Percentiles rank a stretch among this genome's conserved stretches.
Evolutionary conservation across 2,329 filamentous ascomycete genomes (phyloP).

Genomic region (Cordyceps javanica): DNA sequence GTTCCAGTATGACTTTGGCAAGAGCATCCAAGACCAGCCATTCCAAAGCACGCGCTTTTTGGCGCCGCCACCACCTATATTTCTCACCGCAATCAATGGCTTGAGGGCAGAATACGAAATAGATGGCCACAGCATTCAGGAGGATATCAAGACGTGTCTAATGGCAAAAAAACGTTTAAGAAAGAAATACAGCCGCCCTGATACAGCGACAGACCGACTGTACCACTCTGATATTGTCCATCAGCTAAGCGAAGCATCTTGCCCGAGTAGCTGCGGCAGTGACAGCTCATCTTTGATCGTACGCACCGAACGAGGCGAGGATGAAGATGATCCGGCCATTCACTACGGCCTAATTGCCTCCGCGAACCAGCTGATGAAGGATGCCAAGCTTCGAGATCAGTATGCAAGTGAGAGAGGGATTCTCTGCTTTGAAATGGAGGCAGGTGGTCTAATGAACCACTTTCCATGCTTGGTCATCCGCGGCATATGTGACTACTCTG

Average conservation of each 20-base stretch:
- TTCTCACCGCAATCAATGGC: constrained; percentile 11
- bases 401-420: constrained; percentile 3
- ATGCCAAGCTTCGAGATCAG: constrained; percentile 15
- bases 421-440: constrained; percentile 24
- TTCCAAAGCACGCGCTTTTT: constrained; percentile 8
- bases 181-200: background rate
- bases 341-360: constrained; percentile 22
- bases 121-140: background rate
- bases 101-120: background rate
- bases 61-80: constrained; percentile 1
- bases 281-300: no score
- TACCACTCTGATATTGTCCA: background rate
- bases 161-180: background rate
- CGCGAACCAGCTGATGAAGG: constrained; percentile 18
- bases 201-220: background rate
- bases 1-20: constrained; percentile 21
- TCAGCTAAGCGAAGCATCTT: background rate
- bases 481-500: constrained; percentile 28
- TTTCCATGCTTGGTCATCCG: constrained; percentile 24
- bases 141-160: background rate
- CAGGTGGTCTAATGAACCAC: constrained; percentile 17
- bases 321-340: constrained; percentile 12
- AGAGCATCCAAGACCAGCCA: no score
- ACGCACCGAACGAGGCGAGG: constrained; percentile 15
- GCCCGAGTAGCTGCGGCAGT: background rate